Evolutionary conservation across 208 protist species (phyloP), one percentile per base, ranked within the genome.

Genomic region (Trypanosoma caninum): DNA sequence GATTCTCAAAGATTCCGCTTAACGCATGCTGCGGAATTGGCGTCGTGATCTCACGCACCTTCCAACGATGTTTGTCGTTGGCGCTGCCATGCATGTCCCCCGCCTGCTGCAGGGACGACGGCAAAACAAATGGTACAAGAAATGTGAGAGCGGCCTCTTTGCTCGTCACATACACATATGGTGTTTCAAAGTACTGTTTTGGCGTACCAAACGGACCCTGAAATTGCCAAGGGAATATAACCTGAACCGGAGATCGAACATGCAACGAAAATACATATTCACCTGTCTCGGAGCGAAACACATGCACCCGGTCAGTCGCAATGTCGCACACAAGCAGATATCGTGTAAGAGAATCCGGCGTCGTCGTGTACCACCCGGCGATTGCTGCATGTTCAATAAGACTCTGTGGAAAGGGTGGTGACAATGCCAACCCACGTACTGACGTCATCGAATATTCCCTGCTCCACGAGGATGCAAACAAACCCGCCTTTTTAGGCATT

Each of bases 141-240:
- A 90, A 92, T 22, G 73, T 70, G 65, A 91, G 83, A 23, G 80
- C 84, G 44, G 92, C 82, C n/a, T 95, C 84, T 58, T 90, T 90
- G 66, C 82, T 92, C 25, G 88, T 90, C n/a, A 92, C 83, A 76
- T 91, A 95, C 20, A 95, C 67, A 72, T 88, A 84, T 25, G 84
- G 84, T 40, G 62, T 47, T 16, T 86, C 76, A 59, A 83, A 84
- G 54, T 75, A 69, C 14, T 55, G 54, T 20, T 41, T 44, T 31
- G 60, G 41, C 6, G 31, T 34, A 1, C 33, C 51, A 27, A 57
- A 31, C 0, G 56, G 42, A n/a, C 38, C 41, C 56, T 74, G 72
- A 66, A 67, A 81, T 31, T 76, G 78, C 4, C 65, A 68, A 6
- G 87, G 82, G 55, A 95, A 95, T 45, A 76, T 53, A 2, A 95